Evolutionary conservation across 2,329 filamentous ascomycete species (phyloP).

Genomic region (Ustulina deusta): DNA sequence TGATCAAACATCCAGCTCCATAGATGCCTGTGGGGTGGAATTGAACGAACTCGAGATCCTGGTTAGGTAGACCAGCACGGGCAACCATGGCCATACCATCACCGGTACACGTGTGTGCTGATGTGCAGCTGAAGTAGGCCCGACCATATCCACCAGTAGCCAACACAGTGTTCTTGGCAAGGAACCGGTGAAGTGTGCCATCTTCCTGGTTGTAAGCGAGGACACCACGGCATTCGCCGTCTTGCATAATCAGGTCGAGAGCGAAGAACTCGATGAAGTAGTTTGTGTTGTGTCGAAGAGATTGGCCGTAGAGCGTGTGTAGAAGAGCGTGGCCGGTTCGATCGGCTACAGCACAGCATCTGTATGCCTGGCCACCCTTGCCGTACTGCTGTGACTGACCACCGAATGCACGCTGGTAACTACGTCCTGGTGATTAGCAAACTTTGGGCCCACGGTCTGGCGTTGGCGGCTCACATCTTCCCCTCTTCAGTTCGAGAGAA

Average conservation of each 20-base stretch:
- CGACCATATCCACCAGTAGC: slow-evolving; percentile 98
- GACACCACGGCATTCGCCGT: slow-evolving; percentile 95
- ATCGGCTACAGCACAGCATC: slow-evolving; percentile 95
- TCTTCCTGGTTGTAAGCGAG: slow-evolving; percentile 99
- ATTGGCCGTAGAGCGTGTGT: slow-evolving; percentile 98
- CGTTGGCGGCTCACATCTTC: slow-evolving; percentile 72
- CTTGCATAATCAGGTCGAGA: slow-evolving; percentile 96
- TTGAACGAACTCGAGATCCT: slow-evolving; percentile 99
- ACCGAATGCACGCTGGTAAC: slow-evolving; percentile 98
- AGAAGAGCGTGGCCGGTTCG: slow-evolving; percentile 97
- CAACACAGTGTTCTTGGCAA: slow-evolving; percentile 94
- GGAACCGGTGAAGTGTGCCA: slow-evolving; percentile 96
- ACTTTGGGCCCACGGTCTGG: neutral
- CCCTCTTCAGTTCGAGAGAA: slow-evolving; percentile 97
- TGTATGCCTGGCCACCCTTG: slow-evolving; percentile 97
- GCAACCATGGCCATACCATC: slow-evolving; percentile 99
- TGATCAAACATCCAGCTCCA: slow-evolving; percentile 96
- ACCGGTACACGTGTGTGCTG: slow-evolving; percentile 97
- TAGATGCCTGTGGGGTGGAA: slow-evolving; percentile 99
- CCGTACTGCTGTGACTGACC: slow-evolving; percentile 95
- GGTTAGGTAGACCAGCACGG: slow-evolving; percentile 95
- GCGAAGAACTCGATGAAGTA: slow-evolving; percentile 99
- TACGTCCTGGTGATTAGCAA: slow-evolving; percentile 53
- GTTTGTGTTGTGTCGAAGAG: slow-evolving; percentile 96
- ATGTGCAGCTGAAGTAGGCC: slow-evolving; percentile 98